Evolutionary conservation across 176 grass and related monocot genomes (phyloP).

Genomic region (Rhynchospora pubera): DNA sequence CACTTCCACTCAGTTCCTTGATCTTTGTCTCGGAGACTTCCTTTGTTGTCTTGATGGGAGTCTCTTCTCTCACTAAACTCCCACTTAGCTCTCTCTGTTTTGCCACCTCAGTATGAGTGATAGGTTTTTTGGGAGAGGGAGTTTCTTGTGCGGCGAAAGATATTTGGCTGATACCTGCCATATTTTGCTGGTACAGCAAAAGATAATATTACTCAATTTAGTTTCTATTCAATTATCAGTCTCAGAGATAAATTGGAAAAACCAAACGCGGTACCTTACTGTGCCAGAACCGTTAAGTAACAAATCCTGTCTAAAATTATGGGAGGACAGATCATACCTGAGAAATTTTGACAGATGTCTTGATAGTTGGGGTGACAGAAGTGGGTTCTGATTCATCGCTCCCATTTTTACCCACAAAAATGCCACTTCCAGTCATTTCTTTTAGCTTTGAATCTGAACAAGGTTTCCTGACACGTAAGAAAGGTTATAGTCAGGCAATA

Average conservation of each 20-base stretch:
- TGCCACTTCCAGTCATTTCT: conserved; percentile 87
- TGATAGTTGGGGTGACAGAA: conserved; percentile 35
- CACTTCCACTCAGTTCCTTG: conserved; percentile 71
- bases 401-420: conserved; percentile 47
- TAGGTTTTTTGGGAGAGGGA: conserved; percentile 82
- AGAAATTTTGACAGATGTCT: conserved; percentile 70
- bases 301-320: background rate
- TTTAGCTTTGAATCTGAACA: conserved; percentile 67
- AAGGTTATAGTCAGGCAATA: conserved; percentile 19
- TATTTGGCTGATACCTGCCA: conserved; percentile 79
- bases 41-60: conserved; percentile 60
- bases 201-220: conserved; percentile 11
- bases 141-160: conserved; percentile 75
- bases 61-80: conserved; percentile 38
- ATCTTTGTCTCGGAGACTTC: conserved; percentile 80
- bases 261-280: background rate
- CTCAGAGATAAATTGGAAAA: background rate
- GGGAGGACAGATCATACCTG: conserved; percentile 45
- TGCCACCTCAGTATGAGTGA: conserved; percentile 69
- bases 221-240: background rate
- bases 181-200: conserved; percentile 52
- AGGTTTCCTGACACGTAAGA: conserved; percentile 49
- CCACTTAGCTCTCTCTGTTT: conserved; percentile 91
- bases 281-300: background rate
- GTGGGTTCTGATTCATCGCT: conserved; percentile 41